Evolutionary conservation across 2,329 filamentous ascomycete genomes (phyloP).

Genomic region (Paraphaeosphaeria minitans): DNA sequence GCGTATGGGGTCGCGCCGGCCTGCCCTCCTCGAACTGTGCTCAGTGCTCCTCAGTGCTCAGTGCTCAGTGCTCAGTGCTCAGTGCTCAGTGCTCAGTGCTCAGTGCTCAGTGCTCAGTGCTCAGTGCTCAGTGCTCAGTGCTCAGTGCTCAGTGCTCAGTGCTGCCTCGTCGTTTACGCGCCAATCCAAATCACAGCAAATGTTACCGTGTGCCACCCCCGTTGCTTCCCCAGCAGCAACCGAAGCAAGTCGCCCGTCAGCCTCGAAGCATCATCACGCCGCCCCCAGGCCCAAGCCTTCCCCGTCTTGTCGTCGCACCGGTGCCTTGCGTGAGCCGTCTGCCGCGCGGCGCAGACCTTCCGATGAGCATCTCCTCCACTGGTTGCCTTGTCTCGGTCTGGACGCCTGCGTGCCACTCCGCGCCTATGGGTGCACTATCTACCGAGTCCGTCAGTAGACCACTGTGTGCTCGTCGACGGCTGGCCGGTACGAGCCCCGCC

Average conservation of each 20-base stretch:
- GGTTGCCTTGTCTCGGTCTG: slow-evolving; percentile 5
- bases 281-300: background rate
- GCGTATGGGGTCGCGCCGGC: background rate
- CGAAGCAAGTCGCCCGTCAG: background rate
- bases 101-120: no score
- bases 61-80: no score
- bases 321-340: slow-evolving; percentile 3
- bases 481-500: background rate
- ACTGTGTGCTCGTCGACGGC: background rate
- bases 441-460: background rate
- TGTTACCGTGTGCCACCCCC: background rate
- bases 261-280: background rate
- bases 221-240: background rate
- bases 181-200: background rate
- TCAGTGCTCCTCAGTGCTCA: no score
- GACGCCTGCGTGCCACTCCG: slow-evolving; percentile 8
- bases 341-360: slow-evolving; percentile 6
- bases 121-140: no score
- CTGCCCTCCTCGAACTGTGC: background rate
- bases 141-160: no score
- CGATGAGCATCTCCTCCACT: background rate
- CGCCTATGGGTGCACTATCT: slow-evolving; percentile 18
- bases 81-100: no score
- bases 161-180: background rate
- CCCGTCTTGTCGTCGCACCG: background rate